phyloP scores from a whole-genome alignment of 495 filamentous ascomycete genomes.

The Hyaloscypha variabilis region DNA sequence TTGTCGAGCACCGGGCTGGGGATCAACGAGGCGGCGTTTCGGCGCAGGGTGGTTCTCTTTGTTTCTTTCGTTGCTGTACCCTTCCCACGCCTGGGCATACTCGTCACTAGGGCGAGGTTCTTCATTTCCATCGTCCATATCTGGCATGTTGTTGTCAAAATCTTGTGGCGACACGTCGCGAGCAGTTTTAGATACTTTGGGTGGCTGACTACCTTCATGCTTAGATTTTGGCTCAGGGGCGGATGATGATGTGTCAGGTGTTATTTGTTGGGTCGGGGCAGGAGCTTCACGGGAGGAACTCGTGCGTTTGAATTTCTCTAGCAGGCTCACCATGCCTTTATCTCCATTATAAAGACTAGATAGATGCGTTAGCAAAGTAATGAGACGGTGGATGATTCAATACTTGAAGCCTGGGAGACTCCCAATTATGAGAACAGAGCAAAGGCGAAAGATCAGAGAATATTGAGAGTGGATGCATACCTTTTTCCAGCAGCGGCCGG shows the following conservation, averaged over 20 bases:
- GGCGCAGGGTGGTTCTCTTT: conserved; percentile 30
- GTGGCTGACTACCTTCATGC: not conserved
- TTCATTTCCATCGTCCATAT: conserved; percentile 13
- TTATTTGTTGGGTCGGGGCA: not conserved
- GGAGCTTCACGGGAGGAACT: not conserved
- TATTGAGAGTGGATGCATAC: conserved; percentile 3
- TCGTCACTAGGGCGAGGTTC: conserved; percentile 1
- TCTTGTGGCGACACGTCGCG: not conserved
- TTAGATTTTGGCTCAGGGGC: conserved; percentile 3
- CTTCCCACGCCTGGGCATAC: conserved; percentile 14
- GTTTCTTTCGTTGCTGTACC: conserved; percentile 22
- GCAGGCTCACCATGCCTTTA: not conserved
- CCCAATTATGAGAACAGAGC: too few relatives aligned
- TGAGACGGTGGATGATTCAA: not conserved
- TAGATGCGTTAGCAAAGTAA: not conserved
- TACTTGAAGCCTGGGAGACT: not conserved
- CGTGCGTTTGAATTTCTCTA: not conserved
- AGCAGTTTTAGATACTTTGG: not conserved
- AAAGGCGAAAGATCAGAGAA: not conserved
- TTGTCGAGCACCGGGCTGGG: conserved; percentile 37
- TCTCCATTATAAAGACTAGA: too few relatives aligned
- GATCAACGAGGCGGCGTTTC: conserved; percentile 40
- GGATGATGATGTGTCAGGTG: not conserved
- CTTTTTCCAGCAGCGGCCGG: conserved; percentile 10
- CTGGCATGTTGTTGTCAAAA: conserved; percentile 7